These are phyloP conservation scores for Xerocomus brunneocitrinus DNA, from an alignment of 768 basidiomycete genomes.

Conservation along the genomic window DNA sequence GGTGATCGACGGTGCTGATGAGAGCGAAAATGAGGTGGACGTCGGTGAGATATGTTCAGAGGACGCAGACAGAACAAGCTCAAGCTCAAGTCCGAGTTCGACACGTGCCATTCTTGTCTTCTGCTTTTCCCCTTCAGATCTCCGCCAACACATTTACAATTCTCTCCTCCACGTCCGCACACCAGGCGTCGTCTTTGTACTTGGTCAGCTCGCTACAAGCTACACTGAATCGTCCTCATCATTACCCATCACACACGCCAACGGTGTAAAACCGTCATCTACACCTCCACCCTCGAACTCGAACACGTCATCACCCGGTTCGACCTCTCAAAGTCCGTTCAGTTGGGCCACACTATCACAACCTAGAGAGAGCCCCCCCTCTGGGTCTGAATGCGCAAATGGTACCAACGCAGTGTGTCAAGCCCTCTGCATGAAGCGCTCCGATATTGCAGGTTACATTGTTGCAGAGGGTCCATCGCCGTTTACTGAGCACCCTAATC, in stretches of 20 bases:
- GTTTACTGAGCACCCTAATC: too few relatives aligned
- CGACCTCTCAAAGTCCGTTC: slow-evolving; percentile 21
- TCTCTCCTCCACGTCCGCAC: slow-evolving; percentile 70
- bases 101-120: not conserved
- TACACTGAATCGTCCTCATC: slow-evolving; percentile 84
- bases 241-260: too few relatives aligned
- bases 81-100: slow-evolving; percentile 33
- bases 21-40: slow-evolving; percentile 56
- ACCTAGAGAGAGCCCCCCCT: slow-evolving; percentile 13
- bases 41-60: slow-evolving; percentile 51
- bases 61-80: slow-evolving; percentile 57
- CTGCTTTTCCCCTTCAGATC: slow-evolving; percentile 43
- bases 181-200: slow-evolving; percentile 72
- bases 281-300: slow-evolving; percentile 17
- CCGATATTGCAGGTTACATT: too few relatives aligned
- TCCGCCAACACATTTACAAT: slow-evolving; percentile 73
- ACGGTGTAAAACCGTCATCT: too few relatives aligned
- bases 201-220: slow-evolving; percentile 69
- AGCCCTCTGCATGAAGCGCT: slow-evolving; percentile 35
- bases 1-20: slow-evolving; percentile 47
- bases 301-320: slow-evolving; percentile 24
- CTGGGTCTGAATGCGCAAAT: slow-evolving; percentile 14
- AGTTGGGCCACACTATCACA: slow-evolving; percentile 23
- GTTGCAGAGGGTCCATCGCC: too few relatives aligned
- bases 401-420: slow-evolving; percentile 23